Evolutionary conservation across 2,329 filamentous ascomycete genomes (phyloP), one percentile per base, ranked within the genome.

Genomic region (Passalora sequoiae): DNA sequence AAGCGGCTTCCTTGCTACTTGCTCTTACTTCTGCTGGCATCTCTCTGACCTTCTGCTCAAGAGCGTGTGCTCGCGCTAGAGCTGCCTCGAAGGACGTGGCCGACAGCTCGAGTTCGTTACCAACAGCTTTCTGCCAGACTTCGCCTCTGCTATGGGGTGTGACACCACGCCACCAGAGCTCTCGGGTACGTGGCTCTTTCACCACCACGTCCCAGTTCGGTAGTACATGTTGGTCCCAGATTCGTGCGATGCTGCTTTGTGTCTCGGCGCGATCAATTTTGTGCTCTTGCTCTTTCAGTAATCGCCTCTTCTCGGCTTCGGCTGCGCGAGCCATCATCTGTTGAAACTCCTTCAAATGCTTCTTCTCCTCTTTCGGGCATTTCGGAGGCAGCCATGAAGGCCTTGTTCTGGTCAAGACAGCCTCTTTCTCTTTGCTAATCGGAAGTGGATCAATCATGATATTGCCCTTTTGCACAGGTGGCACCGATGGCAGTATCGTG

Each of bases 341-440:
- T 66, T 89, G 83, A 61, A 89, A 92, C 62, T 92, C 81, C 59
- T 79, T 89, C 53, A 98, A 63, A 65, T 98, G 92, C 54, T 83
- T 83, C 62, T 80, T 86, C 69, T 98, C 92, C 65, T 98, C 92
- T 41, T 85, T 85, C 2, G 88, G 89, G 53, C 92, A 82, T 67
- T 92, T 92, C 1, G 86, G 86, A 1, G 87, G 86, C 2, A 92
- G 71, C 87, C 87, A 92, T 1, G 84, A 89, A 0, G 86, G 86
- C 27, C 86, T 75, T 2, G 59, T 92, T 13, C 87, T 76, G 17
- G 84, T 88, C 16, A 92, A 71, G 2, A 89, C 85, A 3, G 86
- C 86, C 59, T 91, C 85, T 63, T 92, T 92, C 66, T 92, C 86
- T 63, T 86, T 89, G 33, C 86, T 91, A 20, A 89, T 80, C 12